Percentiles rank a stretch among this genome's conserved stretches.
Conservation (phyloP, 345 rosid species). For the Euphorbia peplus region DNA sequence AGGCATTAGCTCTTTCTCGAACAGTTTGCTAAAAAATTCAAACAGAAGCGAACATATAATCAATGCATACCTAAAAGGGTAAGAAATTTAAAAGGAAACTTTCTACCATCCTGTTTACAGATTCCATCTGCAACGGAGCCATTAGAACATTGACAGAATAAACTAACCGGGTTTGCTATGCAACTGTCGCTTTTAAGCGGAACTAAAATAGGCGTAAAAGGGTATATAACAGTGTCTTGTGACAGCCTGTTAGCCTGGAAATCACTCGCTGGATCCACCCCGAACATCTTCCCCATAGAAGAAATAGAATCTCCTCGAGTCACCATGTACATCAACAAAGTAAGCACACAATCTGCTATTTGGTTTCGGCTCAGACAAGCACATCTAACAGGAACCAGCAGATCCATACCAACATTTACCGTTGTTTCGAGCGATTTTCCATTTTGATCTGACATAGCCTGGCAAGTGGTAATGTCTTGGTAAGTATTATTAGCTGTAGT, state of each 20-base stretch:
- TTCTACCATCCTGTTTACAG: conserved; percentile 11
- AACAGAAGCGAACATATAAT: too few relatives aligned
- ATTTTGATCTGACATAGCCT: neutral
- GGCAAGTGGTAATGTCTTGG: conserved; percentile 34
- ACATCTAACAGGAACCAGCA: conserved; percentile 24
- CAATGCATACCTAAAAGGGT: conserved; percentile 5
- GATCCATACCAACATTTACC: neutral
- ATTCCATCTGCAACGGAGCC: neutral
- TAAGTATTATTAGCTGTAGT: conserved; percentile 17
- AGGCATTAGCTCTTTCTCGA: too few relatives aligned
- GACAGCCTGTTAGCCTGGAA: conserved; percentile 20
- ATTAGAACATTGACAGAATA: conserved; percentile 21
- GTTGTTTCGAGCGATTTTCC: too few relatives aligned
- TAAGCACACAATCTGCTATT: conserved; percentile 10
- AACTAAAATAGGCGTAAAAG: conserved; percentile 28
- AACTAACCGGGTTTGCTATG: neutral
- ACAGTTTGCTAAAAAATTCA: neutral
- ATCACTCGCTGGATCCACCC: conserved; percentile 3
- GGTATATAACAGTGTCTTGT: neutral
- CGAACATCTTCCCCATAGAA: conserved; percentile 4
- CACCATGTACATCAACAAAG: conserved; percentile 21
- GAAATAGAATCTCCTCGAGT: conserved; percentile 10
- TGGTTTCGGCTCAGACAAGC: conserved; percentile 32
- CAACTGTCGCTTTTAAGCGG: conserved; percentile 29
- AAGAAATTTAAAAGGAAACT: conserved; percentile 12